phyloP scores from a whole-genome alignment of 2,329 filamentous ascomycete genomes.

The Fusarium torulosum region DNA sequence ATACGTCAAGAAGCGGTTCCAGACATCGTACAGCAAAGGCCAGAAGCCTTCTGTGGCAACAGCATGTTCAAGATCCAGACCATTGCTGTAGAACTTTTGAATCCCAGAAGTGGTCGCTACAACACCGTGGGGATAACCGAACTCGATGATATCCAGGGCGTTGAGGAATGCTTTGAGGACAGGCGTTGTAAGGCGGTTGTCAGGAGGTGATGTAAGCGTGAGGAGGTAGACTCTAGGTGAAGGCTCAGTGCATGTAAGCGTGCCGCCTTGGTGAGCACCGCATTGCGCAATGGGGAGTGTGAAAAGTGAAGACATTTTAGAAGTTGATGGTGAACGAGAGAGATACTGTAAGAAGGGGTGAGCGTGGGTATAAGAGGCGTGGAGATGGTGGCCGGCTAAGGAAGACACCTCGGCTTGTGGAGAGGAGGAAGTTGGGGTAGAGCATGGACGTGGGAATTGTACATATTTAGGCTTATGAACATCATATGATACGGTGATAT shows the following conservation, averaged over 20 bases:
- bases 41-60: slow-evolving; percentile 71
- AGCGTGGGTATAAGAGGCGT: slow-evolving; percentile 8
- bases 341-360: background rate
- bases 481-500: slow-evolving; percentile 15
- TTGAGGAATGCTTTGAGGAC: slow-evolving; percentile 76
- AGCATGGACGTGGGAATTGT: background rate
- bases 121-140: slow-evolving; percentile 75
- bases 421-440: slow-evolving; percentile 8
- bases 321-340: background rate
- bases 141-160: slow-evolving; percentile 81
- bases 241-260: slow-evolving; percentile 73
- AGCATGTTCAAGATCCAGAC: slow-evolving; percentile 81
- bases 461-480: slow-evolving; percentile 10
- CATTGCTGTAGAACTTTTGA: slow-evolving; percentile 85
- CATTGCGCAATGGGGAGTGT: slow-evolving; percentile 66
- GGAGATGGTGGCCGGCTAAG: slow-evolving; percentile 16
- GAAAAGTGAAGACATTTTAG: slow-evolving; percentile 51
- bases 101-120: slow-evolving; percentile 82
- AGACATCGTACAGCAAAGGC: slow-evolving; percentile 73
- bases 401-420: slow-evolving; percentile 41
- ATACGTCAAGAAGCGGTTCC: slow-evolving; percentile 66
- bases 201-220: slow-evolving; percentile 76
- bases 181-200: slow-evolving; percentile 79
- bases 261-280: slow-evolving; percentile 64
- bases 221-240: slow-evolving; percentile 75